Evolutionary conservation across 371 early-diverging fungal genomes (phyloP).

Genomic region (Mucor racemosus): DNA sequence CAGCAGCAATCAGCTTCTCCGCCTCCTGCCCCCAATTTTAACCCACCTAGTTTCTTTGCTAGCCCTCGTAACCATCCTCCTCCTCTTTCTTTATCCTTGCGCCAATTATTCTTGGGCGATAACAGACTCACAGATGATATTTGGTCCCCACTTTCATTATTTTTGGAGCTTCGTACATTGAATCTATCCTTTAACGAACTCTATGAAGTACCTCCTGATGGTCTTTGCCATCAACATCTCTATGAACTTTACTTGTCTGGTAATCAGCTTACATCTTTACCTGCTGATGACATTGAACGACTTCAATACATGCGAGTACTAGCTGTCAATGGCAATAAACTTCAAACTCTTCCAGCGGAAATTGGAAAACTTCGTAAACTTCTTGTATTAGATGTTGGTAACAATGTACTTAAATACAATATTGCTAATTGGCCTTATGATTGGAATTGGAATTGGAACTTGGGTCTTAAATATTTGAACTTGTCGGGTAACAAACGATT

Average conservation of each 20-base stretch:
- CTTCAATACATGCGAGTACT: constrained; percentile 71
- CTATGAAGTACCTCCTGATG: constrained; percentile 71
- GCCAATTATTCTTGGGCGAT: constrained; percentile 74
- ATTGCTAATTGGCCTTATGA: constrained; percentile 95
- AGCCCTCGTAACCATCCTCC: constrained; percentile 60
- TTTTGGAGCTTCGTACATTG: constrained; percentile 75
- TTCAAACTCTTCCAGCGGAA: constrained; percentile 89
- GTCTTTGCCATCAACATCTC: constrained; percentile 56
- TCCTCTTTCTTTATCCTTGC: constrained; percentile 68
- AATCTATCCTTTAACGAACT: constrained; percentile 87
- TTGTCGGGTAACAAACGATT: constrained; percentile 89
- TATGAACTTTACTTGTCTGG: constrained; percentile 84
- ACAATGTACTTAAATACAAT: constrained; percentile 90
- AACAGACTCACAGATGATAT: constrained; percentile 86
- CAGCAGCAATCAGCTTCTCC: constrained; percentile 6
- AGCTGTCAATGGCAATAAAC: constrained; percentile 88
- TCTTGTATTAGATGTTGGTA: constrained; percentile 82
- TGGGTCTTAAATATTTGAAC: constrained; percentile 87
- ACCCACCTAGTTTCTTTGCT: constrained; percentile 55
- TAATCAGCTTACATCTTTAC: constrained; percentile 84
- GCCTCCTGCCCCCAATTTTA: constrained; percentile 39
- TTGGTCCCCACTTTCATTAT: constrained; percentile 71
- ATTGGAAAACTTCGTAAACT: constrained; percentile 81
- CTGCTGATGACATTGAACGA: constrained; percentile 85
- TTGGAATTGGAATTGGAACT: constrained; percentile 97